Evolutionary conservation across 257 asterid species (phyloP), one percentile per base, ranked within the genome.

Genomic region (Penstemon davidsonii): DNA sequence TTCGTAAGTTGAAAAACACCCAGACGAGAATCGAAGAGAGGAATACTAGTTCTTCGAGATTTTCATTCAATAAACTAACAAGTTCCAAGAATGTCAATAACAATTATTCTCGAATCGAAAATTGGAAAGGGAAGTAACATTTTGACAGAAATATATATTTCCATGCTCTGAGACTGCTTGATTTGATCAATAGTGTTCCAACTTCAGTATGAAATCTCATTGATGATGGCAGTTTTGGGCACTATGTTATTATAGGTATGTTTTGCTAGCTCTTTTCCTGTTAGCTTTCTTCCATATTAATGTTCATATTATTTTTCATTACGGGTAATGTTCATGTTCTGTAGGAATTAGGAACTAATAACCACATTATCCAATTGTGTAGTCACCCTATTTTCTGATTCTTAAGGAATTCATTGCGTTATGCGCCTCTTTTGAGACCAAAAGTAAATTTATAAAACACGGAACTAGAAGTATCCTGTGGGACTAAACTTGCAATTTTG

Each of bases 1-100:
- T 85, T 62, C 81, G 71, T 40, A 89, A 77, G 78, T 47, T 86
- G 73, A 58, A 72, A 5, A 59, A 67, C 74, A 58, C 88, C 46
- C 78, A 78, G 53, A 66, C 41, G 64, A 63, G 52, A 51, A 41
- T 45, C 6, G 77, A 81, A 47, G 78, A 74, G 65, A 74, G 70
- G 51, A 70, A 25, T 25, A 25, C 73, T 46, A 66, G 73, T 60
- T 65, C 78, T 12, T 59, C 85, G 2, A 80, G 69, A 52, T 69
- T 64, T 45, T 52, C 80, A 18, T 19, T 38, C 75, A 68, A 67
- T 59, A 50, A 62, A 73, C 44, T 56, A 10, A 82, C 78, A 78
- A 70, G 86, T 84, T 72, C 70, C 49, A 74, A 72, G 78, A 81
- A 75, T 62, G 49, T 61, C 74, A 72, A 57, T 5, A 68, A 70